Percentiles rank a stretch among this genome's conserved stretches.
phyloP scores from a whole-genome alignment of 2,329 filamentous ascomycete species.

The Epichloe sibirici region DNA sequence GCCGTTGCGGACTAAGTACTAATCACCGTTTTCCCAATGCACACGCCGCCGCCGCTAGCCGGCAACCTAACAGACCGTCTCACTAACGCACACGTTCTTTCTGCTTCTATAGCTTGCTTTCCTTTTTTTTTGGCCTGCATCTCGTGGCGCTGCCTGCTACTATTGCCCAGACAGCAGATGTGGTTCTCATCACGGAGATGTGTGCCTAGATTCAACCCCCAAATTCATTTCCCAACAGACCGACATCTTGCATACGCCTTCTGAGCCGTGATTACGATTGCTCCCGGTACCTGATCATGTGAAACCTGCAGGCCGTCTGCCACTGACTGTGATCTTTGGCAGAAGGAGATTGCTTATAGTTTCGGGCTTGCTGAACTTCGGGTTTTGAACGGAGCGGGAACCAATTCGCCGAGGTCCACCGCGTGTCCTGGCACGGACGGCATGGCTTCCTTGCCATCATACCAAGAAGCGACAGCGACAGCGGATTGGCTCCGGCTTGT shows the following conservation, averaged over 20 bases:
- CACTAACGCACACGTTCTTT: background rate
- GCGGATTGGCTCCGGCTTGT: conserved; percentile 38
- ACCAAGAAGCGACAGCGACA: conserved; percentile 34
- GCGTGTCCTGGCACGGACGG: conserved; percentile 1
- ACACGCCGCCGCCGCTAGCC: background rate
- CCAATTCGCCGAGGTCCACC: background rate
- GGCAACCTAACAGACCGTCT: background rate
- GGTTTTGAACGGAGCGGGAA: background rate
- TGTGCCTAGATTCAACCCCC: background rate
- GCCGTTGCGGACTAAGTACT: background rate
- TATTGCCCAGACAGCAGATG: background rate
- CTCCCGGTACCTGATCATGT: background rate
- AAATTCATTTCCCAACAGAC: background rate
- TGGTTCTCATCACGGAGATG: background rate
- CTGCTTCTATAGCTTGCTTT: conserved; percentile 1
- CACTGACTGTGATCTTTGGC: too few relatives aligned
- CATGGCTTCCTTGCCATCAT: conserved; percentile 33
- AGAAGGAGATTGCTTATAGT: background rate
- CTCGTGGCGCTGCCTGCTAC: background rate
- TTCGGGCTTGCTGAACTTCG: background rate
- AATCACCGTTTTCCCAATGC: background rate
- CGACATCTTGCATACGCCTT: background rate
- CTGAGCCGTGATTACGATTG: background rate
- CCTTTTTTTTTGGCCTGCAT: background rate
- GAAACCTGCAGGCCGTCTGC: background rate